phyloP scores from a whole-genome alignment of 2,329 filamentous ascomycete genomes.

The Penicillium sp. region DNA sequence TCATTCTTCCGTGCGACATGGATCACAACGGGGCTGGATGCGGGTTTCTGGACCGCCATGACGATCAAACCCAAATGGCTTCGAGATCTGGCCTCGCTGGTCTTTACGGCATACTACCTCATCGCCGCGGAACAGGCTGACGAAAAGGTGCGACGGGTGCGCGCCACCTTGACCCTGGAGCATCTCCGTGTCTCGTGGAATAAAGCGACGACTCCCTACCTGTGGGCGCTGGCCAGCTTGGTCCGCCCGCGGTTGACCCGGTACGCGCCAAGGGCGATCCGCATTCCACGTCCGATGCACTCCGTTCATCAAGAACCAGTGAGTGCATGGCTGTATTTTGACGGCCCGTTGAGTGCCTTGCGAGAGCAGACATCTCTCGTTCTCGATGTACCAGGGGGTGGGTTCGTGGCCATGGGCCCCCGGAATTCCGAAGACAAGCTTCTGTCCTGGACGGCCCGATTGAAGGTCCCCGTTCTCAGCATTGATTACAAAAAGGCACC shows the following conservation, averaged over 20 bases:
- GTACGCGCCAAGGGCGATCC: constrained; percentile 76
- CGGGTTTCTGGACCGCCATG: constrained; percentile 99
- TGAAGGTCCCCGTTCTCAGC: constrained; percentile 82
- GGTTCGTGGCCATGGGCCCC: constrained; percentile 97
- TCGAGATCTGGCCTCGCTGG: constrained; percentile 74
- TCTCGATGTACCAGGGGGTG: constrained; percentile 87
- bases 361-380: constrained; percentile 74
- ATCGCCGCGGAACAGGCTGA: constrained; percentile 91
- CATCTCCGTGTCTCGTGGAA: constrained; percentile 94
- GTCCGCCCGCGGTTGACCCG: constrained; percentile 74
- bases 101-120: constrained; percentile 87
- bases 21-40: constrained; percentile 90
- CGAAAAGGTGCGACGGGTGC: constrained; percentile 90
- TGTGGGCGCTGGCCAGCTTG: constrained; percentile 68
- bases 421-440: constrained; percentile 91
- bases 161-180: constrained; percentile 81
- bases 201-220: constrained; percentile 84
- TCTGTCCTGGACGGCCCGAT: constrained; percentile 85
- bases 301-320: constrained; percentile 84
- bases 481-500: constrained; percentile 88
- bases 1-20: constrained; percentile 95
- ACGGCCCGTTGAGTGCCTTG: constrained; percentile 76
- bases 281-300: constrained; percentile 74
- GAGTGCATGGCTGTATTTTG: constrained; percentile 87
- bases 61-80: constrained; percentile 76